Conservation (phyloP, 768 basidiomycete species). For the Galerina marginata region DNA sequence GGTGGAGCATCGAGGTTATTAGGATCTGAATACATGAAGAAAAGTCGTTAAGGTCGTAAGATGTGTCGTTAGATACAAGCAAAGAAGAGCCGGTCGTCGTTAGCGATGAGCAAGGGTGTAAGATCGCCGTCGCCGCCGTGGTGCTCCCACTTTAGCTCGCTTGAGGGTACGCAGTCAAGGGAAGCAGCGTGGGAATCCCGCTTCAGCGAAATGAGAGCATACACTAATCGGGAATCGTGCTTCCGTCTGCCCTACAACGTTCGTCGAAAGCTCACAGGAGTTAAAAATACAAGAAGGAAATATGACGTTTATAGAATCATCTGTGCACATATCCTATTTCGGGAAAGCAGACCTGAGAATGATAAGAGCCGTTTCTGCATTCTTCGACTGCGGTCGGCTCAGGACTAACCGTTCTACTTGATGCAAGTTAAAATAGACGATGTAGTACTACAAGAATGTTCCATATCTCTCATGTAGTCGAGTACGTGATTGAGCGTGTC, state of each 20-base stretch:
- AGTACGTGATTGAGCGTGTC: too few relatives aligned
- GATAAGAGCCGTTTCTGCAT: too few relatives aligned
- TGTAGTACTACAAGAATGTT: too few relatives aligned
- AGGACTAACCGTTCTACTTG: too few relatives aligned
- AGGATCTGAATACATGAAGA: slow-evolving; percentile 47
- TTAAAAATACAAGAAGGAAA: not conserved
- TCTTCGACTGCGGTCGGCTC: too few relatives aligned
- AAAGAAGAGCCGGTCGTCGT: slow-evolving; percentile 6
- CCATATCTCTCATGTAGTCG: too few relatives aligned
- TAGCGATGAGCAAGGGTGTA: slow-evolving; percentile 4
- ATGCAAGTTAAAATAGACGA: too few relatives aligned
- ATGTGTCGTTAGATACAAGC: slow-evolving; percentile 15
- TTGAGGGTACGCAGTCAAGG: slow-evolving; percentile 9
- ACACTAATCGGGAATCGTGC: slow-evolving; percentile 14
- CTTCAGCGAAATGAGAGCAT: slow-evolving; percentile 4
- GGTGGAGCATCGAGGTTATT: slow-evolving; percentile 53
- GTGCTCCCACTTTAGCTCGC: not conserved
- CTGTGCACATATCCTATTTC: not conserved
- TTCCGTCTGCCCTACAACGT: slow-evolving; percentile 1
- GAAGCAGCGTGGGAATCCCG: slow-evolving; percentile 20
- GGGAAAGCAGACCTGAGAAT: not conserved
- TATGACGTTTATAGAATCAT: not conserved
- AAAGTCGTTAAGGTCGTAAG: slow-evolving; percentile 19
- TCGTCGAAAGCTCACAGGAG: not conserved
- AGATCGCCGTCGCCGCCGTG: slow-evolving; percentile 10